Conservation (phyloP, 2,329 filamentous ascomycete species). For the Aspergillus costaricaensis region DNA sequence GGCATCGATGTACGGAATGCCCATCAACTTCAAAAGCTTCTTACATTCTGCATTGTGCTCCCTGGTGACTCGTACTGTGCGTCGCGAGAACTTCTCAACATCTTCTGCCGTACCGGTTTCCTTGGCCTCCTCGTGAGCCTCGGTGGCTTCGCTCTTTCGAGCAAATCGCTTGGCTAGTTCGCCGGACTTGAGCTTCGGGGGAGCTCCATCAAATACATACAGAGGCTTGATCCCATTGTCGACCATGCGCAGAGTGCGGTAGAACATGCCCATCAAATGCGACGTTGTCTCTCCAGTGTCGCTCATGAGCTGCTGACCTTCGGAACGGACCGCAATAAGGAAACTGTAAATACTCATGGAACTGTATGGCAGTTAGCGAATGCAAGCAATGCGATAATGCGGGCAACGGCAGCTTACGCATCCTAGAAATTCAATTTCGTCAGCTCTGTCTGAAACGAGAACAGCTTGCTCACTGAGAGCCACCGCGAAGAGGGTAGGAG, state of each 20-base stretch:
- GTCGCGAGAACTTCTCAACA: conserved; percentile 94
- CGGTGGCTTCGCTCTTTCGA: conserved; percentile 88
- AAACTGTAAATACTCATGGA: conserved; percentile 99
- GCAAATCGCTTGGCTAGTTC: conserved; percentile 95
- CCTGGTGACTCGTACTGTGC: conserved; percentile 90
- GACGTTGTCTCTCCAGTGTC: conserved; percentile 96
- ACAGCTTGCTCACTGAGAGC: conserved; percentile 15
- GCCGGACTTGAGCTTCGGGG: conserved; percentile 95
- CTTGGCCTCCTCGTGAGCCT: conserved; percentile 90
- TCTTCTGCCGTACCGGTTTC: conserved; percentile 96
- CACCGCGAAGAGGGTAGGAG: background rate
- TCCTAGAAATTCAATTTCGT: conserved; percentile 48
- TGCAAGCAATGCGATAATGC: background rate
- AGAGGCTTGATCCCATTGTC: conserved; percentile 99
- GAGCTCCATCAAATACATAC: conserved; percentile 96
- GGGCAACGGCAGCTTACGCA: conserved; percentile 48
- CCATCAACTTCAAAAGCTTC: conserved; percentile 88
- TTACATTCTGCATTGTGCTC: conserved; percentile 98
- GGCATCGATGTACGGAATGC: conserved; percentile 89
- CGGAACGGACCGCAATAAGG: conserved; percentile 93
- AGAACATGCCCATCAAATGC: conserved; percentile 99
- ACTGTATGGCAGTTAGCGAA: conserved; percentile 45
- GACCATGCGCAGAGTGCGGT: conserved; percentile 95
- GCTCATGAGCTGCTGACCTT: conserved; percentile 93
- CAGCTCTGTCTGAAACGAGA: background rate